Evolutionary conservation across 2,329 filamentous ascomycete genomes (phyloP), one percentile per base, ranked within the genome.

Genomic region (Fusarium cicatricum): DNA sequence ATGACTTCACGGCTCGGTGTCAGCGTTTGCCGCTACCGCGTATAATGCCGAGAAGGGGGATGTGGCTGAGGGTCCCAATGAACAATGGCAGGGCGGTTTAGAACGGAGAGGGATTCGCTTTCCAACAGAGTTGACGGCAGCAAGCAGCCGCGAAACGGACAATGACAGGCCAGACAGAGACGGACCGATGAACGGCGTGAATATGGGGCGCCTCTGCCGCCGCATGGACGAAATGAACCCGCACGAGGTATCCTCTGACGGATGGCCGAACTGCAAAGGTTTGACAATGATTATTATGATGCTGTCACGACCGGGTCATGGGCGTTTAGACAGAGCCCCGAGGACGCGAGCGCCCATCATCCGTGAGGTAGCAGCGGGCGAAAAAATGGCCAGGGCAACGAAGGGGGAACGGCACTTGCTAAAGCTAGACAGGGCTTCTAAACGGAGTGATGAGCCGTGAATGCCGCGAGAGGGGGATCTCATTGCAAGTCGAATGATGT

Each of bases 401-500:
- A 23, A 26, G 23, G 26, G 33, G n/a, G 29, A 21, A 50, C 49
- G 58, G 52, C 52, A 61, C 45, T 57, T 60, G 42, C n/a, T 16
- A 45, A 36, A 34, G 32, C 33, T 33, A 29, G 50, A 47, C 39
- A 12, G 29, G 45, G 49, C 54, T 49, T 50, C 17, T 26, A 19
- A 16, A 32, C 33, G 41, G 29, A 40, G 44, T 32, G 32, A 34
- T 49, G 28, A 51, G 55, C 58, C 41, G 37, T 51, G 38, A 45
- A 50, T 58, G 52, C 52, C 40, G 47, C 38, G 26, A 57, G 39
- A 10, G 9, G 23, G 45, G 31, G 36, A 52, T 57, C 52, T 55
- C 23, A 8, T 26, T 26, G 23, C 23, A 28, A 36, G 53, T 62
- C 50, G 29, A 62, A 48, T 36, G 63, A 60, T 64, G 57, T 58